A percentile compares a stretch with the other conserved stretches of the same genome.
These are phyloP conservation scores for Solanum paucissectum DNA, from an alignment of 257 asterid species.

Conservation along the genomic window DNA sequence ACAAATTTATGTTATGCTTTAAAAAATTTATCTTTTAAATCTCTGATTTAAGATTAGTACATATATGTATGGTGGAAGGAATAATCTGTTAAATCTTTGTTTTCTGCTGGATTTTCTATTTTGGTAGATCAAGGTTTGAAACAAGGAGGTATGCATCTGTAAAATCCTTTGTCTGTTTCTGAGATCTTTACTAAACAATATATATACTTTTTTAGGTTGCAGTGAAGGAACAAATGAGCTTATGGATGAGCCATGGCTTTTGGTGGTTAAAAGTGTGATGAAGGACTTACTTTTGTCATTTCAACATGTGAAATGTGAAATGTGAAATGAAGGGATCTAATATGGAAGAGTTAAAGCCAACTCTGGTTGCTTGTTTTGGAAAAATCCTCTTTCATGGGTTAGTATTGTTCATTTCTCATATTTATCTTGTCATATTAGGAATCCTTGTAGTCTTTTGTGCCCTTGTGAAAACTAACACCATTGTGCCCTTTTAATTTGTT, in stretches of 20 bases:
- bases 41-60: background rate
- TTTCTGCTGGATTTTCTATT: background rate
- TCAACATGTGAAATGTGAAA: constrained; percentile 21
- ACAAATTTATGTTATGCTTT: background rate
- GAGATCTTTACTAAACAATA: background rate
- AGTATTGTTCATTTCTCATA: constrained; percentile 6
- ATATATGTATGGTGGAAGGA: background rate
- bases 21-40: background rate
- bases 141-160: background rate
- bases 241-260: constrained; percentile 24
- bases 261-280: constrained; percentile 21
- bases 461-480: background rate
- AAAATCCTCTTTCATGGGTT: constrained; percentile 31
- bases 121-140: background rate
- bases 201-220: background rate
- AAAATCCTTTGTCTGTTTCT: background rate
- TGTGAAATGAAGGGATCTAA: constrained; percentile 12
- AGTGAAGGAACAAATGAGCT: constrained; percentile 6
- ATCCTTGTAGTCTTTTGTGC: background rate
- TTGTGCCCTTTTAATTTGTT: background rate
- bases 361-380: constrained; percentile 32
- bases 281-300: constrained; percentile 27
- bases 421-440: background rate
- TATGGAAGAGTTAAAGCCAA: constrained; percentile 18
- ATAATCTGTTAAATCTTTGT: background rate